phyloP scores from a whole-genome alignment of 2,329 filamentous ascomycete genomes.

The Cytospora leucostoma region DNA sequence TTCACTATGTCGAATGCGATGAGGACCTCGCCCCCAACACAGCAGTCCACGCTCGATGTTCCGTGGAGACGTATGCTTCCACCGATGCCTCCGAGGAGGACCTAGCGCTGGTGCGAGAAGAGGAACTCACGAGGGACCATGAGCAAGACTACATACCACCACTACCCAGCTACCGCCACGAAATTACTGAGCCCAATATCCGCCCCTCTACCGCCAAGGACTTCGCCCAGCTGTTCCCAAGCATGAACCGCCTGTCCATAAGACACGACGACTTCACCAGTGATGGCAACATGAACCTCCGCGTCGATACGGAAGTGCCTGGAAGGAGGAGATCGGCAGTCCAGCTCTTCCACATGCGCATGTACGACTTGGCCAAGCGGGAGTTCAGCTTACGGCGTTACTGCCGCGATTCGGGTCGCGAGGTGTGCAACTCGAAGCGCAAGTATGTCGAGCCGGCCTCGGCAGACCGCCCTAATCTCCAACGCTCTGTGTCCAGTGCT shows the following conservation, averaged over 20 bases:
- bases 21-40: constrained; percentile 46
- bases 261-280: constrained; percentile 86
- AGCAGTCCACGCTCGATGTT: constrained; percentile 55
- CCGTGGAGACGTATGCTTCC: constrained; percentile 79
- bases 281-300: constrained; percentile 96
- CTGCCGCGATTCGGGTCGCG: constrained; percentile 87
- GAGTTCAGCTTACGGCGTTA: constrained; percentile 92
- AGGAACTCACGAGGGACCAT: constrained; percentile 36
- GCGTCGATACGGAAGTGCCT: constrained; percentile 76
- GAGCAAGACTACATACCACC: constrained; percentile 48
- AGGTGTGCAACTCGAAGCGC: constrained; percentile 83
- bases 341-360: constrained; percentile 87
- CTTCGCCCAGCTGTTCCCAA: constrained; percentile 86
- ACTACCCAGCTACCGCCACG: constrained; percentile 61
- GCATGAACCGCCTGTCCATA: constrained; percentile 76
- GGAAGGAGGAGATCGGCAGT: constrained; percentile 67
- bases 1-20: constrained; percentile 26
- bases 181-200: constrained; percentile 64
- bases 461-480: constrained; percentile 43
- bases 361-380: constrained; percentile 84
- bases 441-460: constrained; percentile 64
- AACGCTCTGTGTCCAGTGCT: constrained; percentile 51
- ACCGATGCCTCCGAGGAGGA: constrained; percentile 65
- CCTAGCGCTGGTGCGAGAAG: constrained; percentile 42
- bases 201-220: constrained; percentile 77